Evolutionary conservation across 495 filamentous ascomycete genomes (phyloP), one percentile per base, ranked within the genome.

Genomic region (Penicillium atrosanguineum): DNA sequence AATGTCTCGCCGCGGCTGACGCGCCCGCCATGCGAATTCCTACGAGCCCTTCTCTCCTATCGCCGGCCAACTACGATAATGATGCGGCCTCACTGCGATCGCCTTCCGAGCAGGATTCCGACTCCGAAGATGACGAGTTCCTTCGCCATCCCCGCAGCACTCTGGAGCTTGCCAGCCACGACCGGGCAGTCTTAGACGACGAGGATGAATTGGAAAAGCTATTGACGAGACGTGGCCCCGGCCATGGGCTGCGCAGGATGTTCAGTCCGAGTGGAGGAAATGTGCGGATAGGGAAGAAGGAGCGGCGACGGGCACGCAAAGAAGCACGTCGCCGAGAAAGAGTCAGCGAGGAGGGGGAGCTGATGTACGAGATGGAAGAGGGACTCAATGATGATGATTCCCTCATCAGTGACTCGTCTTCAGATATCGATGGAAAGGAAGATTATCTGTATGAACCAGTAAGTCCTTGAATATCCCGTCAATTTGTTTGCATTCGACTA

Each of bases 341-440:
- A 39, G 57, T 63, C 25, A 81, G 79, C 7, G 87, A 90, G 61
- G 84, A 90, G 60, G 85, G 87, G 23, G 79, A 86, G 61, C 70
- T 93, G 65, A 89, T 95, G 85, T 89, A 87, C 63, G 88, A 94
- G 62, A 91, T 91, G 88, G 89, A 95, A 62, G 87, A 90, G 60
- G 87, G 90, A 15, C 81, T 84, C 7, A 81, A 84, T 59, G 86
- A 86, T 53, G 83, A 86, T 23, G 86, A 88, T 25, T 75, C 64
- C 26, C 63, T 64, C 37, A 63, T 68, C 60, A 76, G 64, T 62
- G 63, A 54, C 8, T 70, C 55, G 26, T 81, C 77, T 15, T 71
- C 71, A 23, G 76, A 83, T 25, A 29, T 73, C 54, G 75, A 78
- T 44, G 62, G 58, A 14, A 62, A 64, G 48, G 69, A 64, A 14